Base-by-base conservation (phyloP, 441 rosid genomes). In the Erodium moschatum region DNA sequence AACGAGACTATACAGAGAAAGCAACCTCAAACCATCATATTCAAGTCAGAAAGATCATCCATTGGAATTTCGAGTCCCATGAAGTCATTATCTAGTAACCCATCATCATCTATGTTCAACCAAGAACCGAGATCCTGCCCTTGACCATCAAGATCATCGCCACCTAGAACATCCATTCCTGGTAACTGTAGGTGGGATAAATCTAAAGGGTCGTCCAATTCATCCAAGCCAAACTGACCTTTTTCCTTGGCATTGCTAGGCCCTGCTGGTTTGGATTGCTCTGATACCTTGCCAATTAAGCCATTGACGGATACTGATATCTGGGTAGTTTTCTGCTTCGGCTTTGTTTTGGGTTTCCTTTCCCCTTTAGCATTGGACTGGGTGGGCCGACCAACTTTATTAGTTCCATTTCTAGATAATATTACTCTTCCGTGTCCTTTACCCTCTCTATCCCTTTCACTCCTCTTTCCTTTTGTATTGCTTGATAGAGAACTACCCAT, bases 31-130 rank as follows among this genome's bases (percentile, higher is more conserved):
- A 95, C 91, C 96, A 90, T 92, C 98, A 91, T 88, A 81, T 95
- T 86, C 68, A 95, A 76, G 84, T 90, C 97, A 66, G 97, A 81
- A 77, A 95, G 94, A 79, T 95, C 99, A 74, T 95, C 99, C 99
- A 91, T 91, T 61, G 99, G 99, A 78, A 95, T 95, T 80, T 91
- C 95, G 72, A 92, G 96, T 70, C 99, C 97, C 85, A 86, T 80
- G 71, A 90, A 90, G 77, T 88, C 97, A 69, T 86, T 79, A 73
- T 92, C 97, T 77, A 83, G 97, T 75, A 92, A 85, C 66, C 85
- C 91, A 72, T 92, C 97, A 16, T 95, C 99, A 73, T 91, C 99
- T 66, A 94, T 85, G 82, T 86, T 89, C 82, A 94, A 83, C 99
- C 99, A 94, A n/a, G 96, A 85, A 75, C 89, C 91, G 18, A 91